A percentile compares a stretch with the other conserved stretches of the same genome.
These are phyloP conservation scores for Polymyxa betae DNA, from an alignment of 208 protist species.

Conservation along the genomic window DNA sequence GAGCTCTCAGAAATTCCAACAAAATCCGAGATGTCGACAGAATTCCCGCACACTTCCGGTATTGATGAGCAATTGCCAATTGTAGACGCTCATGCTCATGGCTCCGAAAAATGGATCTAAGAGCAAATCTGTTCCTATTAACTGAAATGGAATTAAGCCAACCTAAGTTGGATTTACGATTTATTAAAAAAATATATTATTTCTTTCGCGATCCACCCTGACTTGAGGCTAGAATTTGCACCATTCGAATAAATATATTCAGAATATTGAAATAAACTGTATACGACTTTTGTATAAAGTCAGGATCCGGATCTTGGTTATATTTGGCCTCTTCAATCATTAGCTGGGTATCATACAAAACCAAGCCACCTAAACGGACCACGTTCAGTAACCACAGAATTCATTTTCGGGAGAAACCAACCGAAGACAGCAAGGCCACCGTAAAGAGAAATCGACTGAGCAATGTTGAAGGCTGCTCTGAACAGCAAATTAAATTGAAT, in stretches of 20 bases:
- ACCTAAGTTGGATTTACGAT: no score
- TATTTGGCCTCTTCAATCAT: neutral
- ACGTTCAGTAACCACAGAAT: neutral
- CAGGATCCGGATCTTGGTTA: neutral
- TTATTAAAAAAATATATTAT: no score
- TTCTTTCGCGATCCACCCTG: no score
- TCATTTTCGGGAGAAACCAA: neutral
- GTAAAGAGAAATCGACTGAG: slow-evolving; percentile 23
- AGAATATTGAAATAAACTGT: neutral
- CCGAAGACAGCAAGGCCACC: slow-evolving; percentile 41
- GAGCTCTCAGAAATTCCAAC: no score
- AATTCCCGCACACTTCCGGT: no score
- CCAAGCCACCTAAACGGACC: slow-evolving; percentile 1
- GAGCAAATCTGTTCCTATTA: no score
- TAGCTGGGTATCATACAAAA: slow-evolving; percentile 7
- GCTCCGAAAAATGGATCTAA: no score
- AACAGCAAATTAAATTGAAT: neutral
- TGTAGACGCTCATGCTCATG: no score
- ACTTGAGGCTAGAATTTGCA: slow-evolving; percentile 2
- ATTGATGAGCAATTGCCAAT: no score
- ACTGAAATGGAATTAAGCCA: no score
- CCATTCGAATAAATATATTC: slow-evolving; percentile 46
- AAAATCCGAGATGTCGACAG: no score
- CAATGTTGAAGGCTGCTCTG: neutral
- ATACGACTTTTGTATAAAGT: slow-evolving; percentile 25